Percentiles rank a stretch among this genome's conserved stretches.
These are phyloP conservation scores for Penicillium odoratum DNA, from an alignment of 495 filamentous ascomycete genomes.

Conservation along the genomic window DNA sequence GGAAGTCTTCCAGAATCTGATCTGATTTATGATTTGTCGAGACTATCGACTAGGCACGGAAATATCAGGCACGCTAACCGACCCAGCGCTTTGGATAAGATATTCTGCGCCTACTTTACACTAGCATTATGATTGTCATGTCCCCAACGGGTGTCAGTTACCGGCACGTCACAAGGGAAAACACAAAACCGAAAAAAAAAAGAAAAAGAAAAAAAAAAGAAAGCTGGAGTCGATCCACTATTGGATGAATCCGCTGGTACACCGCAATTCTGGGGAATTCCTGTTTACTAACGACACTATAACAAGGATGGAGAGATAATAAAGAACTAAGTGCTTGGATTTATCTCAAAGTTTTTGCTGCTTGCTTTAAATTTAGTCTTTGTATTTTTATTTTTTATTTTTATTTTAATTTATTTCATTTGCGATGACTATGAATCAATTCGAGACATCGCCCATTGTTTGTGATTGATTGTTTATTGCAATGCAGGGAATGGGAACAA, in stretches of 20 bases:
- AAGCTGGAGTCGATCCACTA: constrained; percentile 5
- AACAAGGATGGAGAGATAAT: no score
- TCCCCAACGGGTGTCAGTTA: constrained; percentile 7
- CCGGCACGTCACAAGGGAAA: not conserved
- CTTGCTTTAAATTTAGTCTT: no score
- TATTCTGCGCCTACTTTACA: constrained; percentile 5
- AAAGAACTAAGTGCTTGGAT: no score
- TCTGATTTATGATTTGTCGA: not conserved
- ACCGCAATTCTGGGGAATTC: constrained; percentile 13
- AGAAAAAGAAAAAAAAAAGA: not conserved
- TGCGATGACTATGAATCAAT: constrained; percentile 15
- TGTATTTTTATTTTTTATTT: no score
- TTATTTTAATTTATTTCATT: not conserved
- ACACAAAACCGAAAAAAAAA: not conserved
- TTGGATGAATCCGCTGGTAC: constrained; percentile 9
- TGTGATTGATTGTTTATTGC: constrained; percentile 16
- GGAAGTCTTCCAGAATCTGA: not conserved
- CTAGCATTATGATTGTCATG: not conserved
- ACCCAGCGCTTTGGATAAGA: constrained; percentile 18
- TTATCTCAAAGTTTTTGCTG: no score
- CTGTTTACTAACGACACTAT: not conserved
- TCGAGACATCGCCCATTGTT: constrained; percentile 23
- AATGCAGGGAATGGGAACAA: constrained; percentile 10
- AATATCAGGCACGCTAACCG: constrained; percentile 21
- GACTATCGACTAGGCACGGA: constrained; percentile 8